These are phyloP conservation scores for Marasmius tenuissimus DNA, from an alignment of 1,284 basidiomycete genomes.

Conservation along the genomic window DNA sequence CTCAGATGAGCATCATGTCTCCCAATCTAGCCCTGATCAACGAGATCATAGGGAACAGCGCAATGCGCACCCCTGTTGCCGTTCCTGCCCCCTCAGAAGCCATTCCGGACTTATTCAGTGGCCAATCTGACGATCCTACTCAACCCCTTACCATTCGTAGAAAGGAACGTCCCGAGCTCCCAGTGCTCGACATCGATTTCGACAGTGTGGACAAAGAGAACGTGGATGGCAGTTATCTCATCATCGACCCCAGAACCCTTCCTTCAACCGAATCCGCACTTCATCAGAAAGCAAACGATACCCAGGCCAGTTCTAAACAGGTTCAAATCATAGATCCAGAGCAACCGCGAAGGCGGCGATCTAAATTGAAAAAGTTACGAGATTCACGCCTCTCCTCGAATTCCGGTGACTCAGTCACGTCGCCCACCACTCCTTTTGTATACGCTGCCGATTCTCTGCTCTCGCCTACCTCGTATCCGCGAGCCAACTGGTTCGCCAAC, in stretches of 20 bases:
- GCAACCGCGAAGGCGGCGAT: slow-evolving; percentile 31
- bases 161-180: slow-evolving; percentile 20
- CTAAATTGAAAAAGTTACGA: slow-evolving; percentile 46
- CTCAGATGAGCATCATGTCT: slow-evolving; percentile 5
- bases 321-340: slow-evolving; percentile 58
- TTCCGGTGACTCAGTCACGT: slow-evolving; percentile 26
- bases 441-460: slow-evolving; percentile 38
- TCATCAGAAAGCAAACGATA: no score
- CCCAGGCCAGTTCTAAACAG: slow-evolving; percentile 23
- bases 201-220: slow-evolving; percentile 35
- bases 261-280: slow-evolving; percentile 12
- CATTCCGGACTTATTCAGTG: neutral
- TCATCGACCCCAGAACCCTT: slow-evolving; percentile 9
- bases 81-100: neutral
- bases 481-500: slow-evolving; percentile 85
- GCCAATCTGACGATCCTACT: slow-evolving; percentile 8
- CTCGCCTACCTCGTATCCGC: slow-evolving; percentile 54
- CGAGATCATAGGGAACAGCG: slow-evolving; percentile 11
- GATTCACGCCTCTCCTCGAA: slow-evolving; percentile 15
- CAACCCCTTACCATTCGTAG: slow-evolving; percentile 18
- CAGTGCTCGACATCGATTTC: slow-evolving; percentile 16
- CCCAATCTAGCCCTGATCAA: slow-evolving; percentile 17
- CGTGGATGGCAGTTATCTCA: slow-evolving; percentile 17
- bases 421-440: slow-evolving; percentile 26
- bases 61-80: neutral